Conservation (phyloP, 306 rosid species). For the Prunus armeniaca region DNA sequence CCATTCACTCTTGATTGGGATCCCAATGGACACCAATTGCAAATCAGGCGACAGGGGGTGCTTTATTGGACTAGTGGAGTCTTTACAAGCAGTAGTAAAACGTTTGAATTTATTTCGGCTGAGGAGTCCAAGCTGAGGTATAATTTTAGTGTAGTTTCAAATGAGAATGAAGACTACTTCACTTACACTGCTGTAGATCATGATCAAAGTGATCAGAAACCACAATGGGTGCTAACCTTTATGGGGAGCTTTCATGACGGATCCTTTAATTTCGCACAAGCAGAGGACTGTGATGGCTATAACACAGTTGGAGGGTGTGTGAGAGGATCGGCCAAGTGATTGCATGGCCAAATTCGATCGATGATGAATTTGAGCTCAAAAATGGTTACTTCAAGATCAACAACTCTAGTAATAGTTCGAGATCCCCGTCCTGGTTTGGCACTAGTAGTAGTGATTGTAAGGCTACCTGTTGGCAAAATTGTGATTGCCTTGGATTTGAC, state of each 20-base stretch:
- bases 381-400: neutral
- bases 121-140: neutral
- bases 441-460: neutral
- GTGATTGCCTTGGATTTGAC: constrained; percentile 2
- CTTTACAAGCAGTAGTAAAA: neutral
- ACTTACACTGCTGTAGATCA: neutral
- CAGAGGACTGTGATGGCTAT: neutral
- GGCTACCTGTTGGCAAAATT: neutral
- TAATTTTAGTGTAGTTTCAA: neutral
- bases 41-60: neutral
- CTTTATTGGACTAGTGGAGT: constrained; percentile 6
- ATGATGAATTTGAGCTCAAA: neutral
- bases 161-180: neutral
- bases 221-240: neutral
- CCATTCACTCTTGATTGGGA: constrained; percentile 36
- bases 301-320: neutral
- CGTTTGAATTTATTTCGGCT: neutral
- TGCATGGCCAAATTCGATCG: neutral
- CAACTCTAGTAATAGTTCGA: neutral
- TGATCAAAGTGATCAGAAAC: neutral
- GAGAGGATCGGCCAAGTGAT: neutral
- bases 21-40: neutral
- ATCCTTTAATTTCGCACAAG: neutral
- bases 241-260: neutral
- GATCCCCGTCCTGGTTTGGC: neutral